Conservation (phyloP, 176 grass and related monocot genomes). For the Zoysia pacifica region DNA sequence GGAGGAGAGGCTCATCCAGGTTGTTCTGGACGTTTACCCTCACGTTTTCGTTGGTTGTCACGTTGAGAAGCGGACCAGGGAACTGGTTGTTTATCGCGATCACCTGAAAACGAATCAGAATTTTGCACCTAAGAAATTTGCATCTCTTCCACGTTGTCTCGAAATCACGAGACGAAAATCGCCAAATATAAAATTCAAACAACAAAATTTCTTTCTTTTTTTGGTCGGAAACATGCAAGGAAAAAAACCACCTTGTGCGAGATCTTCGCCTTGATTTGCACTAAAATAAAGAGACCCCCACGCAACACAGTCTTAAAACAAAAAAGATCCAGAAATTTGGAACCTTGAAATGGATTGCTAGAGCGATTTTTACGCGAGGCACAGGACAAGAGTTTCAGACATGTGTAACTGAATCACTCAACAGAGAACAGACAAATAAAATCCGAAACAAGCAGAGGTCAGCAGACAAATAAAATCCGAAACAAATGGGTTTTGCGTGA, state of each 20-base stretch:
- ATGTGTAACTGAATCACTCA: background rate
- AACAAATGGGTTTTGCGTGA: background rate
- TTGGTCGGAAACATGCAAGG: background rate
- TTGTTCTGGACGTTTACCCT: conserved; percentile 84
- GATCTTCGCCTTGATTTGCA: background rate
- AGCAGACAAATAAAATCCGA: background rate
- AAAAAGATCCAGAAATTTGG: background rate
- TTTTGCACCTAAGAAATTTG: conserved; percentile 2
- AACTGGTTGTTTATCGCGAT: conserved; percentile 74
- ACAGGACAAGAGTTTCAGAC: background rate
- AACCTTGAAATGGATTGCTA: background rate
- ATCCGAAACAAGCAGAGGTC: background rate
- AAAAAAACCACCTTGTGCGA: background rate
- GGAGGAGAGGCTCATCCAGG: conserved; percentile 79
- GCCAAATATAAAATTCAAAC: background rate
- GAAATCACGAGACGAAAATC: background rate
- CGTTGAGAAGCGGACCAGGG: conserved; percentile 77
- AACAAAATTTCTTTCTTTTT: background rate
- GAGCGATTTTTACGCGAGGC: background rate
- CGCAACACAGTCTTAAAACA: background rate
- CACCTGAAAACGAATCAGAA: conserved; percentile 33
- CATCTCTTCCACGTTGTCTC: conserved; percentile 4
- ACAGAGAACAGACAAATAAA: background rate
- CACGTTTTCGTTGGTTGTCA: conserved; percentile 80
- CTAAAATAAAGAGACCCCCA: background rate